These are phyloP conservation scores for Monosporozyma aquatica DNA, from an alignment of 805 yeast genomes.

Conservation along the genomic window DNA sequence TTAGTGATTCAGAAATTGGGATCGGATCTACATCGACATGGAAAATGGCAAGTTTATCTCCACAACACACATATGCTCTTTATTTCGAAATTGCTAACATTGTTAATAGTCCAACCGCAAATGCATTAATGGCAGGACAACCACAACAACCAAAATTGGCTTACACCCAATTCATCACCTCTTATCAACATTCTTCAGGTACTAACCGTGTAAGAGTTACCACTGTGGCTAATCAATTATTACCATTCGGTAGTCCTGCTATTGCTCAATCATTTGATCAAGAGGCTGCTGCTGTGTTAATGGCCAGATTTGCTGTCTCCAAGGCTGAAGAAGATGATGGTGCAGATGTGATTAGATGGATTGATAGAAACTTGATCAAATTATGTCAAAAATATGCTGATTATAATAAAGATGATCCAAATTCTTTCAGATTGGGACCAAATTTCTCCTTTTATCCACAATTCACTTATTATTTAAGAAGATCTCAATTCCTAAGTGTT, in stretches of 20 bases:
- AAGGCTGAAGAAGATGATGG: constrained; percentile 79
- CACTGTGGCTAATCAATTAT: constrained; percentile 52
- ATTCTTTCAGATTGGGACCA: constrained; percentile 72
- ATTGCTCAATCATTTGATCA: constrained; percentile 77
- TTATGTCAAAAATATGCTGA: constrained; percentile 91
- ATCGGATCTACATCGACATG: constrained; percentile 87
- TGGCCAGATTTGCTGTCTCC: constrained; percentile 84
- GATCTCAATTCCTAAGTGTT: constrained; percentile 91
- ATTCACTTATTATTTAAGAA: constrained; percentile 87
- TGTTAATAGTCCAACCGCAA: constrained; percentile 8
- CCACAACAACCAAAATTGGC: constrained; percentile 31
- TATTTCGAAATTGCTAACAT: constrained; percentile 69
- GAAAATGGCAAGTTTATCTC: constrained; percentile 76
- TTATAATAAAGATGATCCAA: constrained; percentile 77
- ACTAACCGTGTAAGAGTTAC: constrained; percentile 84
- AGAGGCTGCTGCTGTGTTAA: constrained; percentile 93
- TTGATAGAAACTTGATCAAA: constrained; percentile 82
- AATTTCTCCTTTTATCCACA: constrained; percentile 88
- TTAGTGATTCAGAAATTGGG: constrained; percentile 90
- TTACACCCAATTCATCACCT: constrained; percentile 77
- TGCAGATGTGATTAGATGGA: constrained; percentile 89
- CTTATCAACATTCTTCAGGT: constrained; percentile 94
- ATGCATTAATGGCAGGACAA: constrained; percentile 1
- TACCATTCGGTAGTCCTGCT: constrained; percentile 47
- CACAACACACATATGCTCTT: constrained; percentile 79